Base-by-base conservation (phyloP, 768 basidiomycete species). In the Hygrophoropsis aurantiaca region DNA sequence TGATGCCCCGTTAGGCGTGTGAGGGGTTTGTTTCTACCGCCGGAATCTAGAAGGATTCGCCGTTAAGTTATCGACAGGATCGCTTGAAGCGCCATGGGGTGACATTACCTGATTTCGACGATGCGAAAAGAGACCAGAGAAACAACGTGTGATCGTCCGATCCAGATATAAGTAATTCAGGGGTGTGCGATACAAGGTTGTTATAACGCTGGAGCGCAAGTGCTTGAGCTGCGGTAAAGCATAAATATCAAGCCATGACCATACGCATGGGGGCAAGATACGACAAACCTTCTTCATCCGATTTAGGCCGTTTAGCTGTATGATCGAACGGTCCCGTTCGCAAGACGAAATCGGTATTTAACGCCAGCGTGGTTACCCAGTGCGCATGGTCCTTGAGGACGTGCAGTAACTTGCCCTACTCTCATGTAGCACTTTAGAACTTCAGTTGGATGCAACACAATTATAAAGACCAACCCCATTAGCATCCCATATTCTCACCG, bases 81-180 rank as follows among this genome's bases (percentile, higher is more conserved):
- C 27, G 27, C 75, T 46, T 44, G 79, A 40, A 62, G 66, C 43
- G 7, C 7, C n/a, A 16, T 38, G 7, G 36, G 6, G 27, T 6
- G 13, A 13, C 6, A 7, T 16, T 38, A 38, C 36, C 59, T 8
- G 64, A 44, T 25, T 57, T 53, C 37, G 71, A 56, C 23, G 74
- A 72, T 16, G 82, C 74, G 74, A 92, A 88, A 34, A 85, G 73
- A 25, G 91, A 87, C 95, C 94, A 97, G 11, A 99, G 79, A 79
- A 94, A 97, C 41, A 97, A 82, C 0, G 95, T 99, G 66, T 97
- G 95, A 65, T 99, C 95, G 64, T 99, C 94, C 3, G 94, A 97
- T 18, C 94, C 94, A 5, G 94, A 92, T 64, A 97, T 95, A 54
- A 95, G 73, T 4, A 91, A 74, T 65, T 97, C 94, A 10, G 91